Base-by-base conservation (phyloP, 2,329 filamentous ascomycete genomes). In the Monosporascus sp. region DNA sequence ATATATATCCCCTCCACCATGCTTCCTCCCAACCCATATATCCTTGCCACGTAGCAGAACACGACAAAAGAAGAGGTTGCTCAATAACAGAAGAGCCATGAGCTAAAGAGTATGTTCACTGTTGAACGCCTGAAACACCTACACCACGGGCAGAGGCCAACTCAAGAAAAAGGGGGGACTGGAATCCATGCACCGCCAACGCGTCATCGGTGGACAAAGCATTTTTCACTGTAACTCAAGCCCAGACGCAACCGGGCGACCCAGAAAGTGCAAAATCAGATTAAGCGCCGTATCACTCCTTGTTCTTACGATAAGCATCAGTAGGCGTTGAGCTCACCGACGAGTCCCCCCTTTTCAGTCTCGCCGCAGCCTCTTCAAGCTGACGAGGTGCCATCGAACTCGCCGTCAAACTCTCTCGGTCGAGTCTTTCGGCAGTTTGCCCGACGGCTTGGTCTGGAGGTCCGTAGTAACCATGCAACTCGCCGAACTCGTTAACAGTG, bases 401-500 rank as follows among this genome's bases (percentile, higher is more conserved):
- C 5, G 27, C 43, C 15, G 60, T 41, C 5, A 56, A 57, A 15
- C 47, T 24, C 25, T 53, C 49, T 36, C 46, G 48, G 37, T 48
- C 41, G 38, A 59, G 35, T 22, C 35, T 54, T 45, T 58, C 55
- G 8, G 69, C 65, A 15, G 73, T 79, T 61, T 79, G 72, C 0
- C 77, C 76, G 5, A 66, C 70, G 8, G 69, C 68, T 1, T 66
- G 62, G 48, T 74, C 63, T 3, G 61, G 52, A 1, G 75, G 70
- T 1, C 77, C 77, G 52, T 79, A 75, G 38, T 77, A 72, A 3
- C 77, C 77, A 50, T 80, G 77, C 49, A 77, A 67, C 53, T 77
- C 75, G 18, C 52, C 55, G 3, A 63, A 60, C 59, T 80, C 77
- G 45, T 64, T 69, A 35, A 79, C 73, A 2, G 70, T 67, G 6